Evolutionary conservation across 345 rosid species (phyloP).

Genomic region (Clarkia xantiana): DNA sequence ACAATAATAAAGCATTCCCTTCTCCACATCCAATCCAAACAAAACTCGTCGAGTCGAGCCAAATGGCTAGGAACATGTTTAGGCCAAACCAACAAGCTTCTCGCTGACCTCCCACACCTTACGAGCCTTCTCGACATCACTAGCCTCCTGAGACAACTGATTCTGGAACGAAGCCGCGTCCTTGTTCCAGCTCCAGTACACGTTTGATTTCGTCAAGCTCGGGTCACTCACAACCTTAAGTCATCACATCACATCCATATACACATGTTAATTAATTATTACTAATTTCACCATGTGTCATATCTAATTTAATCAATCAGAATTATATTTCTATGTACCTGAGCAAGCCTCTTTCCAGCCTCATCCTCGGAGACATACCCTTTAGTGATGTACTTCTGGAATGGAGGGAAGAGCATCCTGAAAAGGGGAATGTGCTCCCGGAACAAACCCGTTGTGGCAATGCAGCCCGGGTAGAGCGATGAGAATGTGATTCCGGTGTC

Average conservation of each 20-base stretch:
- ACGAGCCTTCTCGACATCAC: constrained; percentile 71
- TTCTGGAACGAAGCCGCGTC: constrained; percentile 86
- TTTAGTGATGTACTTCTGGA: constrained; percentile 95
- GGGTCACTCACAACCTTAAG: constrained; percentile 68
- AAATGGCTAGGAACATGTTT: constrained; percentile 5
- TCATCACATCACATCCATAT: constrained; percentile 8
- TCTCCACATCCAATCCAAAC: too few species aligned
- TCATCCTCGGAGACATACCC: constrained; percentile 89
- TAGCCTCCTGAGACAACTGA: constrained; percentile 86
- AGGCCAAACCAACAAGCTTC: constrained; percentile 89
- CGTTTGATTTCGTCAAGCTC: constrained; percentile 79
- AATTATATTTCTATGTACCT: constrained; percentile 22
- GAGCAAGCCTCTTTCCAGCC: constrained; percentile 87
- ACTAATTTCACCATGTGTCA: background rate
- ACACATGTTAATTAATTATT: too few species aligned
- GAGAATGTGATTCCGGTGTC: constrained; percentile 77
- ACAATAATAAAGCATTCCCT: too few species aligned
- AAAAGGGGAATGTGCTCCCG: constrained; percentile 92
- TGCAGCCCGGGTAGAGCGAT: constrained; percentile 95
- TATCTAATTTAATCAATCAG: background rate
- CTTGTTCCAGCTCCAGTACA: constrained; percentile 99
- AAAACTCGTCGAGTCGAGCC: too few species aligned
- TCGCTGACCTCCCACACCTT: constrained; percentile 93
- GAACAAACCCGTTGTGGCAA: constrained; percentile 93
- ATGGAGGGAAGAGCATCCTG: constrained; percentile 83